Conservation (phyloP, 805 yeast species). For the Candida loeiensis region DNA sequence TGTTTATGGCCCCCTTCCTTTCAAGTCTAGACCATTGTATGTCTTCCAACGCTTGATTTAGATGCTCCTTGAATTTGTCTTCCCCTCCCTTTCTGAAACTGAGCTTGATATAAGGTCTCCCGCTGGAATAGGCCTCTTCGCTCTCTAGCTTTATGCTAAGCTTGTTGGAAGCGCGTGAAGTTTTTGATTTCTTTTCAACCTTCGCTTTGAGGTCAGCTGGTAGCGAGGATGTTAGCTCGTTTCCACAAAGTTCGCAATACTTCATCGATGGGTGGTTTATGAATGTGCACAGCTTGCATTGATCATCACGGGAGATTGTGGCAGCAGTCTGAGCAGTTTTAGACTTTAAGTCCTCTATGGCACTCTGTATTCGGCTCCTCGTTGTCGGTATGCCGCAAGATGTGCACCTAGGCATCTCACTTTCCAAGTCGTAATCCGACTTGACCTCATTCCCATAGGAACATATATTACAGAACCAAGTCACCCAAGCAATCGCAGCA, state of each 20-base stretch:
- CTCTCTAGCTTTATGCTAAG: conserved; percentile 25
- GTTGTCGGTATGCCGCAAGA: conserved; percentile 37
- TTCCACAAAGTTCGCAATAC: conserved; percentile 86
- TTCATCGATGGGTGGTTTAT: conserved; percentile 75
- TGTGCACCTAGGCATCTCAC: conserved; percentile 32
- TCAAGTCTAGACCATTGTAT: conserved; percentile 47
- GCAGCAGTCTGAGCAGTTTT: not conserved
- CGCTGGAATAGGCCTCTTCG: conserved; percentile 32
- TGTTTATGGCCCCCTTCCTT: conserved; percentile 33
- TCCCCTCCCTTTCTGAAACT: conserved; percentile 78
- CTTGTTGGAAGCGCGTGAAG: not conserved
- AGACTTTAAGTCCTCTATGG: conserved; percentile 12
- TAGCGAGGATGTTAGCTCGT: conserved; percentile 24
- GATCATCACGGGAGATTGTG: conserved; percentile 24
- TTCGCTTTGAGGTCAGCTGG: conserved; percentile 7
- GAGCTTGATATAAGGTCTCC: conserved; percentile 50
- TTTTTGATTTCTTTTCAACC: not conserved
- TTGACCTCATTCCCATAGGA: conserved; percentile 53
- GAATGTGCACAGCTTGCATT: conserved; percentile 67
- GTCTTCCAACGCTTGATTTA: conserved; percentile 40
- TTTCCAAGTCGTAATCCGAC: conserved; percentile 16
- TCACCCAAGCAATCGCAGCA: conserved; percentile 2
- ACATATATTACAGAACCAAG: conserved; percentile 91
- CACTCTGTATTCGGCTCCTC: conserved; percentile 6
- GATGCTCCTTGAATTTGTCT: conserved; percentile 45